Percentiles rank a stretch among this genome's conserved stretches.
These are phyloP conservation scores for Lactifluus echinatus DNA, from an alignment of 768 basidiomycete species.

Conservation along the genomic window DNA sequence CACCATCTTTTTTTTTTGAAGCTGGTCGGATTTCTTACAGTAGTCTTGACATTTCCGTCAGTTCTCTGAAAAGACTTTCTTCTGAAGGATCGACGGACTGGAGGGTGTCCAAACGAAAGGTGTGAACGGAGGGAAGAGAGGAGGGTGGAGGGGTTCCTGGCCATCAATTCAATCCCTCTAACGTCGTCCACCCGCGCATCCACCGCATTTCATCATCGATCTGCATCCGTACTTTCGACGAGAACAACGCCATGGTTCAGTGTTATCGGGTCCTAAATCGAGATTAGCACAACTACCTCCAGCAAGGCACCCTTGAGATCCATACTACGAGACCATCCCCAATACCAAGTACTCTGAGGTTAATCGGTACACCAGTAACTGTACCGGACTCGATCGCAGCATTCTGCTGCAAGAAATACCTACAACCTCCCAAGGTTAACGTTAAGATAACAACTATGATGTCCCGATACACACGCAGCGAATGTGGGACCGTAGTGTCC, in stretches of 20 bases:
- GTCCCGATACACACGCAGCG: conserved; percentile 24
- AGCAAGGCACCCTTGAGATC: too few species aligned
- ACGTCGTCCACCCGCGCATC: too few species aligned
- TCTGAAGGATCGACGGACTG: conserved; percentile 17
- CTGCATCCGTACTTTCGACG: too few species aligned
- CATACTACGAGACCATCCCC: conserved; percentile 56
- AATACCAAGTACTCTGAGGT: conserved; percentile 52
- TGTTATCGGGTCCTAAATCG: too few species aligned
- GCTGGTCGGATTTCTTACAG: too few species aligned
- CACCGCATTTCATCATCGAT: too few species aligned
- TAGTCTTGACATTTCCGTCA: too few species aligned
- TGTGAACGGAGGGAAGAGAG: conserved; percentile 11
- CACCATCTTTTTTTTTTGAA: too few species aligned
- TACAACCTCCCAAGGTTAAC: neutral
- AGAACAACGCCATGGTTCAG: too few species aligned
- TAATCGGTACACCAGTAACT: conserved; percentile 39
- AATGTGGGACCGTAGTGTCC: conserved; percentile 35
- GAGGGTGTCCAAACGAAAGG: conserved; percentile 15
- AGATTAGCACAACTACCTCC: too few species aligned
- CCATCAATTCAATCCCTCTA: too few species aligned
- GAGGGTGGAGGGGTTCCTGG: neutral
- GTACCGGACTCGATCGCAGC: conserved; percentile 41
- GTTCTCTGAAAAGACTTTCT: too few species aligned
- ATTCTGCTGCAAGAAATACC: conserved; percentile 51
- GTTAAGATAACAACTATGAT: neutral